A percentile compares a stretch with the other conserved stretches of the same genome.
Conservation (phyloP, 805 yeast genomes). For the Candida ipomoeae region DNA sequence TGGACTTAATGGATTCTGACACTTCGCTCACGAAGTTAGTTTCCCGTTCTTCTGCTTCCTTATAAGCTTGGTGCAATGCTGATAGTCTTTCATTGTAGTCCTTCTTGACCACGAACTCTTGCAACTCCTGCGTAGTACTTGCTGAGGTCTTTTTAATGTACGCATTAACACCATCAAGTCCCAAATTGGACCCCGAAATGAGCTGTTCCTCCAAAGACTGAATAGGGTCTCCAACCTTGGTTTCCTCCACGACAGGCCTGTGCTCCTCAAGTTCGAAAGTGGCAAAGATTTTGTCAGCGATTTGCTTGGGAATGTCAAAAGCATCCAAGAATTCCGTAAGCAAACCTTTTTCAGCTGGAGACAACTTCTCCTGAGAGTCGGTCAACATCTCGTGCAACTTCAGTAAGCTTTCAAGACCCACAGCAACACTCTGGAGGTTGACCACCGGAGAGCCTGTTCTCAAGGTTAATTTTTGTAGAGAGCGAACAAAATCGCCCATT, state of each 20-base stretch:
- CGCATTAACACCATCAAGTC: neutral
- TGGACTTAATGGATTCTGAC: slow-evolving; percentile 14
- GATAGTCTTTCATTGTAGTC: slow-evolving; percentile 29
- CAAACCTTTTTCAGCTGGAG: slow-evolving; percentile 17
- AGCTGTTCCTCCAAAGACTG: slow-evolving; percentile 3
- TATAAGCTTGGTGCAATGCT: slow-evolving; percentile 31
- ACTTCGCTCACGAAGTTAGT: slow-evolving; percentile 19
- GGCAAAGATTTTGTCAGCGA: slow-evolving; percentile 41
- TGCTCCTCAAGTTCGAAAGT: slow-evolving; percentile 7
- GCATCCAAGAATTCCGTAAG: slow-evolving; percentile 22
- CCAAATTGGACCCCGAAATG: neutral
- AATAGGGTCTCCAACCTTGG: neutral
- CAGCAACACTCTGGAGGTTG: slow-evolving; percentile 30
- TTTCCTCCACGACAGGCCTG: neutral
- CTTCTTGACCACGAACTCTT: slow-evolving; percentile 31
- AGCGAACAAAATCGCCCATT: slow-evolving; percentile 55
- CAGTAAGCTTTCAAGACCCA: slow-evolving; percentile 25
- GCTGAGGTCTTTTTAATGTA: neutral
- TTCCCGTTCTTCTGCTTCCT: slow-evolving; percentile 25
- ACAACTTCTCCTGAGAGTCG: slow-evolving; percentile 19
- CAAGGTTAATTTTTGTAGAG: slow-evolving; percentile 48
- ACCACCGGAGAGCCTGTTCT: slow-evolving; percentile 30
- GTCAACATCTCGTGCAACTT: slow-evolving; percentile 9
- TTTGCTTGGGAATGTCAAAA: slow-evolving; percentile 34
- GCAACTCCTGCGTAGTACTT: neutral